These are phyloP conservation scores for Hirsutella rhossiliensis DNA, from an alignment of 2,329 filamentous ascomycete genomes.

Conservation along the genomic window DNA sequence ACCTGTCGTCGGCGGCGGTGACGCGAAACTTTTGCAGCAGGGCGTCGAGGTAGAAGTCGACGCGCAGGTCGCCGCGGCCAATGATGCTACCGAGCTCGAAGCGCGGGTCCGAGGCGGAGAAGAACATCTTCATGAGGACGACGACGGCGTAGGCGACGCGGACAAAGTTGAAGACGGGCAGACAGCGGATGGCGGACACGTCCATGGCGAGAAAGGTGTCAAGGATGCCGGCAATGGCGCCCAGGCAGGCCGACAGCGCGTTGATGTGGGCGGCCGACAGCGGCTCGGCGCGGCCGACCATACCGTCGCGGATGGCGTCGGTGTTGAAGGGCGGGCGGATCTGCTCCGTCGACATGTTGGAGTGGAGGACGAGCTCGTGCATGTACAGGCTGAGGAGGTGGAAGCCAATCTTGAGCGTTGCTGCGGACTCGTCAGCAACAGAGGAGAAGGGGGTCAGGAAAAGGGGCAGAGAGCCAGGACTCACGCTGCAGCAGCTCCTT, in stretches of 20 bases:
- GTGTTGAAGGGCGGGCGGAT: conserved; percentile 33
- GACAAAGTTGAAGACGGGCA: conserved; percentile 61
- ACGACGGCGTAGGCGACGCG: conserved; percentile 61
- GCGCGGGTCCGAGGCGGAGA: conserved; percentile 49
- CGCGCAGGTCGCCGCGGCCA: conserved; percentile 53
- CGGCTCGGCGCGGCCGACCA: conserved; percentile 25
- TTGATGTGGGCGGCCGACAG: conserved; percentile 45
- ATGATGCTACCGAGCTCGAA: conserved; percentile 61
- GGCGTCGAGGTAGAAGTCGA: conserved; percentile 54
- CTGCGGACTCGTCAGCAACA: conserved; percentile 20
- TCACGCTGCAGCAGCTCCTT: conserved; percentile 42
- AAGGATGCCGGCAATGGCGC: conserved; percentile 54
- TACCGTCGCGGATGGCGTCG: conserved; percentile 29
- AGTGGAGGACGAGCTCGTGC: conserved; percentile 62
- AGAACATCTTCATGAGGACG: conserved; percentile 62
- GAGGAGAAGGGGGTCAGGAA: background rate
- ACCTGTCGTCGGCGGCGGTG: conserved; percentile 50
- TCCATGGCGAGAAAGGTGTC: conserved; percentile 53
- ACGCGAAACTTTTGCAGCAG: conserved; percentile 56
- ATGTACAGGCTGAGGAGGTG: conserved; percentile 59
- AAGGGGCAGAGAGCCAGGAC: conserved; percentile 14
- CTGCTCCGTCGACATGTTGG: conserved; percentile 45
- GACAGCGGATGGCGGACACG: conserved; percentile 42
- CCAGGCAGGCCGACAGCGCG: conserved; percentile 54
- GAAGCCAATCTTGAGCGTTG: conserved; percentile 51